Conservation (phyloP, 768 basidiomycete species). For the Termitomyces sp. region DNA sequence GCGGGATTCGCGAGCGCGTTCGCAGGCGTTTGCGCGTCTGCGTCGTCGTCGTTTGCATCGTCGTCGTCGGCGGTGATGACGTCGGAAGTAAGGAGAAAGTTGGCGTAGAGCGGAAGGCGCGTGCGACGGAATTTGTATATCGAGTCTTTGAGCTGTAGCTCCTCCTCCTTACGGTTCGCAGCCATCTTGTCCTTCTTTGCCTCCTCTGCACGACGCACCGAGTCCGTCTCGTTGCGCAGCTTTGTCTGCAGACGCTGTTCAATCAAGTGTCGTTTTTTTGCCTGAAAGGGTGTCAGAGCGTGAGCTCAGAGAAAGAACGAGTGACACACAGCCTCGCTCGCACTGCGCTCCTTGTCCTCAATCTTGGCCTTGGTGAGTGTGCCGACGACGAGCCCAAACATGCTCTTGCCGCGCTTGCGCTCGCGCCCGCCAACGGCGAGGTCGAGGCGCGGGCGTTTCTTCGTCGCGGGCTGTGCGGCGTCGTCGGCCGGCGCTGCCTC, state of each 20-base stretch:
- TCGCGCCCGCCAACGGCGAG: constrained; percentile 44
- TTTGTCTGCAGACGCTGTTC: constrained; percentile 84
- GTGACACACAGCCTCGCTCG: constrained; percentile 69
- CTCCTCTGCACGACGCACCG: constrained; percentile 81
- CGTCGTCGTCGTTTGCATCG: constrained; percentile 20
- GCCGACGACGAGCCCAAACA: constrained; percentile 80
- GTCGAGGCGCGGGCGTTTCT: constrained; percentile 73
- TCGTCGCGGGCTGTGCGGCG: constrained; percentile 29
- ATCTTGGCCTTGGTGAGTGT: constrained; percentile 85
- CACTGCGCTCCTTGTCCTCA: constrained; percentile 78
- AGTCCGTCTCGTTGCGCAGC: constrained; percentile 79
- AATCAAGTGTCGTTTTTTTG: constrained; percentile 77
- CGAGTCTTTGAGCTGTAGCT: constrained; percentile 74
- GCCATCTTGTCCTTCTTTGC: constrained; percentile 75
- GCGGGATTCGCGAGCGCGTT: constrained; percentile 42
- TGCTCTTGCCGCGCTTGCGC: constrained; percentile 80
- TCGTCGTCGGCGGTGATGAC: constrained; percentile 34
- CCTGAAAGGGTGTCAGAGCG: constrained; percentile 31
- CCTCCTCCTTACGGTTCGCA: constrained; percentile 79
- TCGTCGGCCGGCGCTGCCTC: not conserved
- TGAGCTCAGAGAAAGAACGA: no score
- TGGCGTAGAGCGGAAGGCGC: constrained; percentile 66
- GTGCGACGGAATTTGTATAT: constrained; percentile 70
- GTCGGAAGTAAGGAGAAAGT: constrained; percentile 75
- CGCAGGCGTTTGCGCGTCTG: constrained; percentile 7